These are phyloP conservation scores for Malassezia pachydermatis DNA, from an alignment of 1,284 basidiomycete species.

Conservation along the genomic window DNA sequence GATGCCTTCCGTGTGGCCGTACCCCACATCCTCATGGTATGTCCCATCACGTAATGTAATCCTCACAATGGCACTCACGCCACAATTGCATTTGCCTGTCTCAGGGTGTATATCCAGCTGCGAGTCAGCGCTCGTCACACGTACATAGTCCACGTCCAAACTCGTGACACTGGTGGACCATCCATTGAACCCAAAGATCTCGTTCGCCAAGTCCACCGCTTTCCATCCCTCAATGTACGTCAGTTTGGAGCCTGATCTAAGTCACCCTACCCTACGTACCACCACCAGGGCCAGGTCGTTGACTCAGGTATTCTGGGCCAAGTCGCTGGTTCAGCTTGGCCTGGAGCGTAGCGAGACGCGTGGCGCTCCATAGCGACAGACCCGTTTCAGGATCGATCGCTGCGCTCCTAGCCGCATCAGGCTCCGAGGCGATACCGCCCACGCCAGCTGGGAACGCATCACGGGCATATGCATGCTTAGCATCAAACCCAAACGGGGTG, in stretches of 20 bases:
- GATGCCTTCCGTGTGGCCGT: slow-evolving; percentile 73
- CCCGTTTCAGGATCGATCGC: slow-evolving; percentile 8
- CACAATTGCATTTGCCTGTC: slow-evolving; percentile 58
- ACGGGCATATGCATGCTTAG: not conserved
- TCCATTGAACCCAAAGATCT: slow-evolving; percentile 96
- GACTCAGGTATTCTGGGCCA: slow-evolving; percentile 83
- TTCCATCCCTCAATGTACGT: slow-evolving; percentile 97
- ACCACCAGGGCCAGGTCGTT: slow-evolving; percentile 71
- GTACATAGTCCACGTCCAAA: slow-evolving; percentile 60
- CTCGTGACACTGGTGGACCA: slow-evolving; percentile 80
- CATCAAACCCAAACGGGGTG: not conserved
- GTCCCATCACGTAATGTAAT: slow-evolving; percentile 79
- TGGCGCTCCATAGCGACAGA: slow-evolving; percentile 22
- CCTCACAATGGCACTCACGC: slow-evolving; percentile 72
- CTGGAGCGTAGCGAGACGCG: slow-evolving; percentile 60
- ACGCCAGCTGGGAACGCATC: slow-evolving; percentile 10
- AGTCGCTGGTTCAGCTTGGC: slow-evolving; percentile 74
- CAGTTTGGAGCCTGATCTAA: too few relatives aligned
- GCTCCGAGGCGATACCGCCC: not conserved
- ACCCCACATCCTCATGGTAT: slow-evolving; percentile 71
- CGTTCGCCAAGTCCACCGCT: slow-evolving; percentile 64
- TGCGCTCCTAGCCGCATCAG: not conserved
- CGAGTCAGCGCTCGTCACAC: slow-evolving; percentile 19
- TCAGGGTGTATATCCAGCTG: slow-evolving; percentile 52
- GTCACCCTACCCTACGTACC: too few relatives aligned